phyloP scores from a whole-genome alignment of 208 protist species.

The Tetramitus jugosus region DNA sequence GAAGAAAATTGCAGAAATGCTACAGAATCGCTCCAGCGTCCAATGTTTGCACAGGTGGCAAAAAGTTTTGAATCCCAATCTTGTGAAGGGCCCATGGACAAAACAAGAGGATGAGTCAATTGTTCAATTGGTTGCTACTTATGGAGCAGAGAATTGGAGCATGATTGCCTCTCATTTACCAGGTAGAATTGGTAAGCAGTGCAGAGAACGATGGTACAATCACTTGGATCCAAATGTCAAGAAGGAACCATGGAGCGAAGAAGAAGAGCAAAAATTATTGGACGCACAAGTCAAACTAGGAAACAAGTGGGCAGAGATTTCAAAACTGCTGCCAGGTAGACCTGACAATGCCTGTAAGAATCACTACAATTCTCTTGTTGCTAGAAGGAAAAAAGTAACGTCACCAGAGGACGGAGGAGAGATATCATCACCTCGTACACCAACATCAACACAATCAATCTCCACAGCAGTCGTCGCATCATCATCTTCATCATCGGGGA shows the following conservation, averaged over 20 bases:
- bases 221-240: conserved; percentile 26
- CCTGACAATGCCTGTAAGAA: conserved; percentile 66
- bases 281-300: conserved; percentile 45
- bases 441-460: too few relatives aligned
- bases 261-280: conserved; percentile 50
- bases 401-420: too few relatives aligned
- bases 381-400: conserved; percentile 19
- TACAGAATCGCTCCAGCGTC: conserved; percentile 11
- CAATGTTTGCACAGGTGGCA: conserved; percentile 30
- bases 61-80: conserved; percentile 24
- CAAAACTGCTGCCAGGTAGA: conserved; percentile 48
- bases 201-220: conserved; percentile 28
- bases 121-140: conserved; percentile 13
- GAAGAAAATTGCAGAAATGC: conserved; percentile 26
- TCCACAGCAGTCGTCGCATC: too few relatives aligned
- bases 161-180: conserved; percentile 23
- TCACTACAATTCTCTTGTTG: conserved; percentile 62
- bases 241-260: conserved; percentile 24
- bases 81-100: conserved; percentile 24
- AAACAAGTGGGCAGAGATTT: conserved; percentile 64
- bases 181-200: conserved; percentile 30
- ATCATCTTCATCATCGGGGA: too few relatives aligned
- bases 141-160: conserved; percentile 28
- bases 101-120: conserved; percentile 25
- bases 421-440: too few relatives aligned